Base-by-base conservation (phyloP, 352 stramenopile genomes). In the Phytophthora syringae region DNA sequence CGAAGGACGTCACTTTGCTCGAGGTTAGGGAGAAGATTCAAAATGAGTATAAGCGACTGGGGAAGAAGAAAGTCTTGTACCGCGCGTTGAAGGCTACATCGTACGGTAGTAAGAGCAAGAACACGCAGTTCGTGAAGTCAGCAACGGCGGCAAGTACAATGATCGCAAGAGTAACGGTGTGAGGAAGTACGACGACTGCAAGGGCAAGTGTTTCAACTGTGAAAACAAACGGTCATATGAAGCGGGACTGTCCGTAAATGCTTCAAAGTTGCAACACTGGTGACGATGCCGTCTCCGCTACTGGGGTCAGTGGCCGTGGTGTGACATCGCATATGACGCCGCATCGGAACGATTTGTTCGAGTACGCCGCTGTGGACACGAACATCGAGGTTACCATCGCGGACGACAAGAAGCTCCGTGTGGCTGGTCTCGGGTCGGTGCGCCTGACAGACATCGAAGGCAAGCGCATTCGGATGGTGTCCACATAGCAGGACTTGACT, bases 321-420 rank as follows among this genome's bases (percentile, higher is more conserved):
- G 64, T n/a, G n/a, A n/a, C n/a, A n/a, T n/a, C n/a, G n/a, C n/a
- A n/a, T n/a, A n/a, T n/a, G n/a, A n/a, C n/a, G n/a, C n/a, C n/a
- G n/a, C 28, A 44, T n/a, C 22, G 34, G 0, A 7, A 22, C 57
- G 44, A 59, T 30, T 34, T 49, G 40, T 58, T 59, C n/a, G 52
- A 51, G 7, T 59, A 25, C 25, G n/a, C 57, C 18, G 32, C 1
- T 12, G 25, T 52, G 12, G n/a, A 15, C 10, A 18, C 40, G 4
- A 34, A 25, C 24, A 32, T 65, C 45, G 51, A 66, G 40, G 56
- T 74, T 13, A 66, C 52, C 5, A 74, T 74, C 40, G 60, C 60
- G 12, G 58, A 74, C 34, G 22, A 47, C 15, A 57, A 54, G 36
- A 65, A 60, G 15, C 11, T 64, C 6, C 9, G 37, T 5, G 65